phyloP scores from a whole-genome alignment of 345 rosid genomes.

The Salix brachista region DNA sequence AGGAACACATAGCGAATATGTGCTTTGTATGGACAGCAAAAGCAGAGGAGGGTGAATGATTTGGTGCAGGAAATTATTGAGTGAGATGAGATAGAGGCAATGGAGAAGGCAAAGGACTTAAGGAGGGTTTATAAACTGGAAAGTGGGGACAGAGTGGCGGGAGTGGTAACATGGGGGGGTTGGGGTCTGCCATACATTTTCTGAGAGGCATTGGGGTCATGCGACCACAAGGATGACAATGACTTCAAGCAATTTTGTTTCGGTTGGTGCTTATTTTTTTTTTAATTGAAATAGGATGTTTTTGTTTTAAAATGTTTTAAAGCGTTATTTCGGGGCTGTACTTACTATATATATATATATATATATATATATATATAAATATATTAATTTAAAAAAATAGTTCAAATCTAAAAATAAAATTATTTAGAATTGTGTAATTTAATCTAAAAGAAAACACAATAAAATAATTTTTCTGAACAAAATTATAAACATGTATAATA shows the following conservation, averaged over 20 bases:
- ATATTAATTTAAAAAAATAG: too few species aligned
- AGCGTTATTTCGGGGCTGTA: too few species aligned
- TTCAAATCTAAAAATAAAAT: too few species aligned
- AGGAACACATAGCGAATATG: conserved; percentile 45
- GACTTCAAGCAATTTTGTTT: neutral
- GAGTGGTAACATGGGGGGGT: conserved; percentile 34
- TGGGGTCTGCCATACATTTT: conserved; percentile 34
- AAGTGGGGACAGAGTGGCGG: conserved; percentile 21
- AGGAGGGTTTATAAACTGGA: conserved; percentile 27
- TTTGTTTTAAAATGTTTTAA: too few species aligned
- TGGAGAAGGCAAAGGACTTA: conserved; percentile 2
- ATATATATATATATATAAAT: too few species aligned
- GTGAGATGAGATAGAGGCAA: neutral
- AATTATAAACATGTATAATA: too few species aligned
- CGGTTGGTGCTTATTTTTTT: too few species aligned
- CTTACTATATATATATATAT: too few species aligned
- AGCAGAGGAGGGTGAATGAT: neutral
- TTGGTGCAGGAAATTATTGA: neutral
- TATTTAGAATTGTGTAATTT: too few species aligned
- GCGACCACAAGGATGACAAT: conserved; percentile 11
- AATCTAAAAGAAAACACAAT: too few species aligned
- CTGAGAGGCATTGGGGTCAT: conserved; percentile 11
- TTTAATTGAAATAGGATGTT: too few species aligned
- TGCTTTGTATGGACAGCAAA: conserved; percentile 3
- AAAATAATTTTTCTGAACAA: too few species aligned